Conservation (phyloP, 768 basidiomycete genomes). For the Kwoniella newhampshirensis region DNA sequence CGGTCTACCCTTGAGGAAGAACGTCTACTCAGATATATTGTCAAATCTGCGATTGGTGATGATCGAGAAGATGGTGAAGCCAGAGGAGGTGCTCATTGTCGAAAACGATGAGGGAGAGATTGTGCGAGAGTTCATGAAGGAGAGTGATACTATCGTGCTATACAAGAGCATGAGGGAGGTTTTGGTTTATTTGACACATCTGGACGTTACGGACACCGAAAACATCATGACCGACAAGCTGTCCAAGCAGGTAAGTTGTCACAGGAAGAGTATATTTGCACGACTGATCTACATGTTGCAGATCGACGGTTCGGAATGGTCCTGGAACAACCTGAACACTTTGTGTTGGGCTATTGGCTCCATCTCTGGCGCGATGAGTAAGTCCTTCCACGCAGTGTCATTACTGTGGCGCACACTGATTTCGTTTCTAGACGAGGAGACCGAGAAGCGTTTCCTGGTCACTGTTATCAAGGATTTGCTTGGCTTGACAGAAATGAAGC, state of each 20-base stretch:
- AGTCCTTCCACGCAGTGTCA: slow-evolving; percentile 49
- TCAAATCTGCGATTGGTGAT: slow-evolving; percentile 92
- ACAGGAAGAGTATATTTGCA: slow-evolving; percentile 4
- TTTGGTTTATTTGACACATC: slow-evolving; percentile 93
- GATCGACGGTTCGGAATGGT: slow-evolving; percentile 95
- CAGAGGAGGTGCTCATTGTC: slow-evolving; percentile 96
- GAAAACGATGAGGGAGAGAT: slow-evolving; percentile 99
- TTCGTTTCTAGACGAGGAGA: slow-evolving; percentile 77
- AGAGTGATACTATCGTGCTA: slow-evolving; percentile 94
- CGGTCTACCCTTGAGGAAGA: slow-evolving; percentile 70
- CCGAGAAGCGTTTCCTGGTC: slow-evolving; percentile 97
- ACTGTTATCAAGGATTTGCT: slow-evolving; percentile 98
- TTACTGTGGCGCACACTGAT: slow-evolving; percentile 1
- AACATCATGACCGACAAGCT: slow-evolving; percentile 96
- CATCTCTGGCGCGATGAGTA: slow-evolving; percentile 98
- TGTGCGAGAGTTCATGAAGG: slow-evolving; percentile 97
- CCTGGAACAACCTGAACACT: slow-evolving; percentile 98
- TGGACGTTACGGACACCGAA: slow-evolving; percentile 95
- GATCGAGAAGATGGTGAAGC: slow-evolving; percentile 99
- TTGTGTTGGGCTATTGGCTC: slow-evolving; percentile 99
- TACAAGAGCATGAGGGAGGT: slow-evolving; percentile 99
- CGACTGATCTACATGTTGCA: too few relatives aligned
- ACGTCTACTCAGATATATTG: slow-evolving; percentile 91
- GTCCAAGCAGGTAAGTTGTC: slow-evolving; percentile 81
- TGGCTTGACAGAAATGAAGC: slow-evolving; percentile 96